phyloP scores from a whole-genome alignment of 768 basidiomycete species.

The Sporobolomyces phaffii region DNA sequence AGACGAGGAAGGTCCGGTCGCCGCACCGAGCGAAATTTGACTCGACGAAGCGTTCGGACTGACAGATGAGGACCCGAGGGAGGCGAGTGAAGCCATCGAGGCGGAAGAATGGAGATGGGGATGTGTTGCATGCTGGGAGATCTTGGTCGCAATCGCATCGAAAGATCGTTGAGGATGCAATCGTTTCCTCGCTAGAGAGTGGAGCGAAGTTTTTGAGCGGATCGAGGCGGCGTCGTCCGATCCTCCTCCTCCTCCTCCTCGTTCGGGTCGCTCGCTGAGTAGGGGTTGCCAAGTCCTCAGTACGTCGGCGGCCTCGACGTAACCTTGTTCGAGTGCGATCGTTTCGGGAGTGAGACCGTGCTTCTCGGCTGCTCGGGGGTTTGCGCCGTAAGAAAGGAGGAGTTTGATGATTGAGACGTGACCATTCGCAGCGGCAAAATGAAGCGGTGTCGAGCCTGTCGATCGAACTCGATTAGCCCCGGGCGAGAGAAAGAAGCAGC shows the following conservation, averaged over 20 bases:
- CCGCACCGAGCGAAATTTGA: slow-evolving; percentile 48
- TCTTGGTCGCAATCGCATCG: slow-evolving; percentile 61
- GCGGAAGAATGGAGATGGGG: slow-evolving; percentile 44
- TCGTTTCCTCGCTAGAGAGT: slow-evolving; percentile 39
- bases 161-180: slow-evolving; percentile 71
- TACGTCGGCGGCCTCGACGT: slow-evolving; percentile 67
- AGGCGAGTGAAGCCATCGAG: slow-evolving; percentile 45
- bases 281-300: slow-evolving; percentile 52
- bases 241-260: not conserved
- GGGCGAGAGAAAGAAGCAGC: not conserved
- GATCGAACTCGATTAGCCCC: not conserved
- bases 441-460: slow-evolving; percentile 64
- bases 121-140: slow-evolving; percentile 43
- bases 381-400: slow-evolving; percentile 77
- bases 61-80: slow-evolving; percentile 46
- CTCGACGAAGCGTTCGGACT: slow-evolving; percentile 50
- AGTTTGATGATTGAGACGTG: slow-evolving; percentile 70
- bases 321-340: slow-evolving; percentile 73
- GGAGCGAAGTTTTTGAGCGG: slow-evolving; percentile 44
- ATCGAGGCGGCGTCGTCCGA: slow-evolving; percentile 14
- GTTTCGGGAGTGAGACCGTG: slow-evolving; percentile 81
- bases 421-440: slow-evolving; percentile 94
- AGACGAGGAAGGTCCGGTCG: not conserved
- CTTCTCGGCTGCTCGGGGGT: slow-evolving; percentile 76
- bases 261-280: slow-evolving; percentile 33